Evolutionary conservation across 495 filamentous ascomycete genomes (phyloP), one percentile per base, ranked within the genome.

Genomic region (Penicillium egyptiacum): DNA sequence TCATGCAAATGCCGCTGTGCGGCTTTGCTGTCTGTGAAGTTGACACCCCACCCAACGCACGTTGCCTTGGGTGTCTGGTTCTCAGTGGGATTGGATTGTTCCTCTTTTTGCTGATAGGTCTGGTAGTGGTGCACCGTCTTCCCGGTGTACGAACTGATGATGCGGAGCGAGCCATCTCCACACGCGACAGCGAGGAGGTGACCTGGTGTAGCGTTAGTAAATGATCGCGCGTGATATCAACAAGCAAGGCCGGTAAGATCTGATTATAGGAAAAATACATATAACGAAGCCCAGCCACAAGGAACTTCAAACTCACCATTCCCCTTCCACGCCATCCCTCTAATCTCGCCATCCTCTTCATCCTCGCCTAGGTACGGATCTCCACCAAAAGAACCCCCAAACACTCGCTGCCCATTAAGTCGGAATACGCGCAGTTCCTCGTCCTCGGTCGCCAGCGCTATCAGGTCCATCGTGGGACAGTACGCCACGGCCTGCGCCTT

Each of bases 391-490:
- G 74, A 76, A 14, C 68, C 73, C 8, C 88, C 84, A 63, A 93
- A 87, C 3, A 88, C 85, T 5, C 79, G 74, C 63, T 88, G 86
- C 0, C 85, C 85, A 51, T 88, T 91, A 47, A 90, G 62, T 59
- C 90, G 75, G 64, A 83, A 88, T 11, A 88, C 81, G 52, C 80
- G 71, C 37, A 90, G 66, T 52, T 84, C 76, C 25, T 85, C 80
- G 56, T 87, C 82, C 14, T 81, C 73, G 4, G 86, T 86, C n/a
- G 85, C 87, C 33, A 90, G 74, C 12, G 86, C 86, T 40, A 90
- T 74, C 51, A 96, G 79, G 72, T 94, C 89, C 82, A 93, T 89
- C 23, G 83, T 84, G 10, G 91, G 91, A 73, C 90, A 93, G 70
- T 88, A 90, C 16, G 87, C 77, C 30, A 92, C 65, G 50, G 84